A percentile compares a stretch with the other conserved stretches of the same genome.
Conservation (phyloP, 179 eudicot genomes). For the Amaranthus tricolor region DNA sequence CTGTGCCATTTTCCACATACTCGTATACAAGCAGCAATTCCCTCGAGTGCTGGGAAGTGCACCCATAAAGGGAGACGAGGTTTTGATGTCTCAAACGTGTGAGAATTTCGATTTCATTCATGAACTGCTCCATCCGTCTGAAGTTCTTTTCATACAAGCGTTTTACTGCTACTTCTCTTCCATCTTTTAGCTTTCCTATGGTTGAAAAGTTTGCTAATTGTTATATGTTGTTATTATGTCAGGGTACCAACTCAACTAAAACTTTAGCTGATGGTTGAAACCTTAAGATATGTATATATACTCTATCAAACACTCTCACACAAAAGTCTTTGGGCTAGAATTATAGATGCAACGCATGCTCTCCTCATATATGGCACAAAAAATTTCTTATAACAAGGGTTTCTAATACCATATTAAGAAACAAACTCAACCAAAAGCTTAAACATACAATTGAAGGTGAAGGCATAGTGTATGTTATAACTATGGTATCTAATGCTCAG, state of each 20-base stretch:
- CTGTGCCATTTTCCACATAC: slow-evolving; percentile 72
- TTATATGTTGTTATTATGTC: background rate
- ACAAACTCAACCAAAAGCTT: too few relatives aligned
- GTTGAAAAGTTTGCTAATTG: background rate
- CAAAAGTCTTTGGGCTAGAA: too few relatives aligned
- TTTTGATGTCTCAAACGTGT: slow-evolving; percentile 57
- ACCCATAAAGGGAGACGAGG: slow-evolving; percentile 74
- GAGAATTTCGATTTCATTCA: slow-evolving; percentile 71
- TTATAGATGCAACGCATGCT: too few relatives aligned
- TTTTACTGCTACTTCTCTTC: slow-evolving; percentile 85
- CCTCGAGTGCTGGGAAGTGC: slow-evolving; percentile 42
- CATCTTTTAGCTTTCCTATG: slow-evolving; percentile 66
- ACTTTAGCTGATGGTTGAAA: too few relatives aligned
- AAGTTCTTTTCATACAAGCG: slow-evolving; percentile 74
- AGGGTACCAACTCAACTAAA: background rate
- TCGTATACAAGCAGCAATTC: slow-evolving; percentile 80
- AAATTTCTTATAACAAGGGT: too few relatives aligned
- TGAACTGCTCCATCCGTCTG: slow-evolving; percentile 65
- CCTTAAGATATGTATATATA: too few relatives aligned
- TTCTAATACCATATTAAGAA: too few relatives aligned
- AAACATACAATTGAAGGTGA: too few relatives aligned
- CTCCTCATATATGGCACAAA: too few relatives aligned
- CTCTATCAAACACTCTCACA: too few relatives aligned
- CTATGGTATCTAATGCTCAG: too few relatives aligned
- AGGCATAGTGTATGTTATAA: too few relatives aligned